Base-by-base conservation (phyloP, 1,284 basidiomycete species). In the Leccinum ponderosum region DNA sequence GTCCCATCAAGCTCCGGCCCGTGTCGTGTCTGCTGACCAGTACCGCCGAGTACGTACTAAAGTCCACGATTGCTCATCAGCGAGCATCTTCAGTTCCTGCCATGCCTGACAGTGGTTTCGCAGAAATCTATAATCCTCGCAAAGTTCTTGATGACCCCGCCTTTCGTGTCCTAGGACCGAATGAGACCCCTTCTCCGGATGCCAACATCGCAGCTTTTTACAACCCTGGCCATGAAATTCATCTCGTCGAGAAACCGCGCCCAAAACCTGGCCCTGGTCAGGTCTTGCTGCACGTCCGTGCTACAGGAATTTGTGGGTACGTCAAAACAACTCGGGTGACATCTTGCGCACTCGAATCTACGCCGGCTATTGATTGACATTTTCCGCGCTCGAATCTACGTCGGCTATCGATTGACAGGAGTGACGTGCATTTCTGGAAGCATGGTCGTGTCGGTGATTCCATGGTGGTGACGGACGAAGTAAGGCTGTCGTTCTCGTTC, bases 381-480 rank as follows among this genome's bases (percentile, higher is more conserved):
- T 33, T 52, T 35, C 47, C 47, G 6, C 20, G 22, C 31, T 55
- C 37, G 42, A 35, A 7, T 35, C 17, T 11, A 54, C 60, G 15
- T 15, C 37, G 37, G 9, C 1, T 17, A 25, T 51, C 33, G 44
- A 53, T 48, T 37, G 27, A 60, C 62, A 83, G 82, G 76, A 83
- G 83, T 57, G 85, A 87, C 62, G 83, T 87, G 64, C 85, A 87
- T 68, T 87, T 87, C 69, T 87, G 85, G 85, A 79, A 86, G 64
- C 85, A 87, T 70, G 85, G 85, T 3, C 75, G 82, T 33, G 80
- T 88, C 57, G 85, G 85, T 17, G 83, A 86, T 65, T 84, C 84
- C 1, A 88, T 88, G 86, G 75, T 87, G 29, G 86, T 87, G 35
- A 83, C 80, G 27, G 86, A 87, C 61, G 84, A 86, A 74, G 84